phyloP scores from a whole-genome alignment of 192 early-diverging fungal genomes.

The Podila verticillata region DNA sequence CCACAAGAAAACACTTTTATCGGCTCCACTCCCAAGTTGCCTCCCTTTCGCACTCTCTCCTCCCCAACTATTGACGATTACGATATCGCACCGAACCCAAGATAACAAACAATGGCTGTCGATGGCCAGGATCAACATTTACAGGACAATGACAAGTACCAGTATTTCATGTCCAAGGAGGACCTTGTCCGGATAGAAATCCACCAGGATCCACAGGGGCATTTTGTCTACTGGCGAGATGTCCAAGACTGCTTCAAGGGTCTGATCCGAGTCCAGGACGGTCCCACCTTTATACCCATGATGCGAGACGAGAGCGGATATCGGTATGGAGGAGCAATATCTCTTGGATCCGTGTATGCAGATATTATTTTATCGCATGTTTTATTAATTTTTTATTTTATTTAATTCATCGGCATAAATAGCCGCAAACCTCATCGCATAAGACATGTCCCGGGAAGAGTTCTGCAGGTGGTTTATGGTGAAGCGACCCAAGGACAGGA shows the following conservation, averaged over 20 bases:
- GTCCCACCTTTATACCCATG: neutral
- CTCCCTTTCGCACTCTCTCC: too few relatives aligned
- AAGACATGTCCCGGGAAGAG: neutral
- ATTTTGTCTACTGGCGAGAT: neutral
- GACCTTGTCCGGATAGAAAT: constrained; percentile 1
- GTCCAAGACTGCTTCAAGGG: constrained; percentile 1
- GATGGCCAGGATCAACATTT: neutral
- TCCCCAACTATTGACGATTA: too few relatives aligned
- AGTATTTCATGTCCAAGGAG: neutral
- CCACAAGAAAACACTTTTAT: too few relatives aligned
- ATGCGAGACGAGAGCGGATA: neutral
- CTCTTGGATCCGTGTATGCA: too few relatives aligned
- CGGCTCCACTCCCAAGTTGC: too few relatives aligned
- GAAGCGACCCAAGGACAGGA: neutral
- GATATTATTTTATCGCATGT: too few relatives aligned
- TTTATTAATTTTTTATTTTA: too few relatives aligned
- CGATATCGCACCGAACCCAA: too few relatives aligned
- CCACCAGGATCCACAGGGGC: neutral
- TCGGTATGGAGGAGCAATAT: neutral
- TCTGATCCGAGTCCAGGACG: neutral
- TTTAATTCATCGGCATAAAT: neutral
- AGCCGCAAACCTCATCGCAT: constrained; percentile 3
- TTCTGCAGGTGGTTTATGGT: neutral
- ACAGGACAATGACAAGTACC: neutral
- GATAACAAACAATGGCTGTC: neutral